Evolutionary conservation across 352 stramenopile species (phyloP).

Genomic region (Phytopythium delawarense): DNA sequence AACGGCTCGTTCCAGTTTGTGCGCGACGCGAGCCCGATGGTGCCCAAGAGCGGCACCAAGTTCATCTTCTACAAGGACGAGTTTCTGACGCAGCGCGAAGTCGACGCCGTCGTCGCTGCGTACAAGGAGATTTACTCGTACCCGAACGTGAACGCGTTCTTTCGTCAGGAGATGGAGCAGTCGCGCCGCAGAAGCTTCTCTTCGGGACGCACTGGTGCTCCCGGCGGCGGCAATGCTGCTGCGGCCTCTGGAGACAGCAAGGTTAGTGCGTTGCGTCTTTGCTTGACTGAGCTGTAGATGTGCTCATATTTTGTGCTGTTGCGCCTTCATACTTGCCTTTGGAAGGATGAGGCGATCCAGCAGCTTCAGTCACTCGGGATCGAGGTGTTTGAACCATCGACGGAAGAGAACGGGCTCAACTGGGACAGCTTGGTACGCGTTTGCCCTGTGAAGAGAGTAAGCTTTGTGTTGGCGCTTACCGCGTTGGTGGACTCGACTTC

Average conservation of each 20-base stretch:
- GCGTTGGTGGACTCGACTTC: neutral
- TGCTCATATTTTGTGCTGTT: neutral
- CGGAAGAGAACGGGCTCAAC: constrained; percentile 56
- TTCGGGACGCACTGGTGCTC: constrained; percentile 20
- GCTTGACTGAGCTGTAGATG: neutral
- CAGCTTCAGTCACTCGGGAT: constrained; percentile 77
- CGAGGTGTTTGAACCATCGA: constrained; percentile 67
- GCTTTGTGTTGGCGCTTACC: neutral
- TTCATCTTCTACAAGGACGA: constrained; percentile 89
- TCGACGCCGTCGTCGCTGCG: constrained; percentile 71
- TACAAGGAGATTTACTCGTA: constrained; percentile 87
- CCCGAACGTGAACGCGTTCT: constrained; percentile 72
- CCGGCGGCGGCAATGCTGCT: constrained; percentile 10
- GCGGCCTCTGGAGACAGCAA: constrained; percentile 30
- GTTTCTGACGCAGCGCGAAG: constrained; percentile 57
- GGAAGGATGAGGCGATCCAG: constrained; percentile 74
- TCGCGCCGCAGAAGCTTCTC: constrained; percentile 51
- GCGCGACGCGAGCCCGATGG: constrained; percentile 37
- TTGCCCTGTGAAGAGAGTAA: neutral
- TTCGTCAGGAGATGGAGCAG: constrained; percentile 61
- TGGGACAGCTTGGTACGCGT: constrained; percentile 75
- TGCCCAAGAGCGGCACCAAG: constrained; percentile 28
- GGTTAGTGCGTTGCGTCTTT: constrained; percentile 11
- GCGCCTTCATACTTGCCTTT: neutral
- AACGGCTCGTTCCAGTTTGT: constrained; percentile 84